Evolutionary conservation across 2,329 filamentous ascomycete genomes (phyloP), one percentile per base, ranked within the genome.

Genomic region (Paramyrothecium sp.): DNA sequence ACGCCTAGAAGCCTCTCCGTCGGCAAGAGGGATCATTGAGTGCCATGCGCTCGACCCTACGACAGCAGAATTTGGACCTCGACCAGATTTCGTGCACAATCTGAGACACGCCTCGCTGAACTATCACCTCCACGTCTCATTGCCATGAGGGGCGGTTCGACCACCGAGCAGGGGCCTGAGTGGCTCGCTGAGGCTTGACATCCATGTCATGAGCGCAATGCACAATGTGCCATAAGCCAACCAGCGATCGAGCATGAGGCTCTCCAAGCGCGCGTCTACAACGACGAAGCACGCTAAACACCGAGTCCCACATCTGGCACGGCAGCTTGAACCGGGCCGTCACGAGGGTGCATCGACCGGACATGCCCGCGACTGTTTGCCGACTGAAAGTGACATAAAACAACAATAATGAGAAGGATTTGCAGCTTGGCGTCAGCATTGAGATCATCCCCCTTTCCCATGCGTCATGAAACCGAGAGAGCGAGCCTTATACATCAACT

Each of bases 221-320:
- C 30, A 26, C 26, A n/a, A 30, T 26, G 8, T 23, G 51, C 44
- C 26, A 44, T 33, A 20, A 56, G 54, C 33, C 49, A 54, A 34
- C 44, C 33, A 53, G 52, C 2, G 21, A 33, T 54, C 47, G 47
- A n/a, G 50, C 53, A 30, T 58, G 53, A 41, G 53, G 54, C 44
- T 57, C 56, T 58, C 55, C 65, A 69, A 69, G 67, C 67, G 67
- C 67, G 67, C 67, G 67, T 68, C 59, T 68, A 69, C 49, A 48
- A 19, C n/a, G 26, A 12, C 5, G 16, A n/a, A 26, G n/a, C 50
- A 52, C 50, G 26, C 22, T 34, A 52, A 52, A 48, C 16, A 8
- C 10, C 33, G 16, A 38, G 16, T 16, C 33, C 52, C 38, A 54
- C 20, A 20, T 22, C 52, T 54, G 19, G 46, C 12, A 20, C n/a